A percentile compares a stretch with the other conserved stretches of the same genome.
Conservation (phyloP, 2,329 filamentous ascomycete species). For the Verticillium isaacii region DNA sequence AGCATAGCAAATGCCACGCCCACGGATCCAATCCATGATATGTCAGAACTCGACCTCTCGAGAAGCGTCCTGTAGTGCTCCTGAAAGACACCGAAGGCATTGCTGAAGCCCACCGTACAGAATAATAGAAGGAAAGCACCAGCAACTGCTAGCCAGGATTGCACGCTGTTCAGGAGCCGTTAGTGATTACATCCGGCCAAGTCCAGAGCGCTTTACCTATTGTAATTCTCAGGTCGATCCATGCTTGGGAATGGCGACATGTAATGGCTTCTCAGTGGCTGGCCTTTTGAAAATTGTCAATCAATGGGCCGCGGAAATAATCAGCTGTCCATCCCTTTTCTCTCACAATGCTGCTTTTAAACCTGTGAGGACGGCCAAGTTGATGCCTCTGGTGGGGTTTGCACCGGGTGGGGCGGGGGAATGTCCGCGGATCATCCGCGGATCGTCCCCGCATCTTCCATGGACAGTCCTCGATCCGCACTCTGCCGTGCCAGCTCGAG, state of each 20-base stretch:
- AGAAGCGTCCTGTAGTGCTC: conserved; percentile 50
- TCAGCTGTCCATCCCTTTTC: too few relatives aligned
- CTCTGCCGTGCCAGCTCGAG: background rate
- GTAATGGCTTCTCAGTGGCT: too few relatives aligned
- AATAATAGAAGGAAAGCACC: conserved; percentile 16
- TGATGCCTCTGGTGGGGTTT: background rate
- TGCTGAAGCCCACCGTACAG: conserved; percentile 25
- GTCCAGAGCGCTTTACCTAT: background rate
- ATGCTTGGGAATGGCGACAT: too few relatives aligned
- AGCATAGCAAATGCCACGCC: conserved; percentile 51
- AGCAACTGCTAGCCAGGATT: conserved; percentile 15
- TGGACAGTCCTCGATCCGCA: background rate
- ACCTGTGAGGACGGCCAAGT: too few relatives aligned
- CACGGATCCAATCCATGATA: conserved; percentile 59
- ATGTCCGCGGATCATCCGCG: conserved; percentile 10
- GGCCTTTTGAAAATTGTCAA: too few relatives aligned
- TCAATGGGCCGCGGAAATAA: too few relatives aligned
- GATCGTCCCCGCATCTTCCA: conserved; percentile 3
- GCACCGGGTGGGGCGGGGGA: background rate
- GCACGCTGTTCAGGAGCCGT: background rate
- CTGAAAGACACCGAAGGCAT: conserved; percentile 46
- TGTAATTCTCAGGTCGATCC: too few relatives aligned
- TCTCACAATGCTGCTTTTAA: too few relatives aligned
- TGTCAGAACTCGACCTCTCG: conserved; percentile 42
- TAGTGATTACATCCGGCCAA: too few relatives aligned